A percentile compares a stretch with the other conserved stretches of the same genome.
These are phyloP conservation scores for Kwoniella mangroviensis DNA, from an alignment of 768 basidiomycete genomes.

Conservation along the genomic window DNA sequence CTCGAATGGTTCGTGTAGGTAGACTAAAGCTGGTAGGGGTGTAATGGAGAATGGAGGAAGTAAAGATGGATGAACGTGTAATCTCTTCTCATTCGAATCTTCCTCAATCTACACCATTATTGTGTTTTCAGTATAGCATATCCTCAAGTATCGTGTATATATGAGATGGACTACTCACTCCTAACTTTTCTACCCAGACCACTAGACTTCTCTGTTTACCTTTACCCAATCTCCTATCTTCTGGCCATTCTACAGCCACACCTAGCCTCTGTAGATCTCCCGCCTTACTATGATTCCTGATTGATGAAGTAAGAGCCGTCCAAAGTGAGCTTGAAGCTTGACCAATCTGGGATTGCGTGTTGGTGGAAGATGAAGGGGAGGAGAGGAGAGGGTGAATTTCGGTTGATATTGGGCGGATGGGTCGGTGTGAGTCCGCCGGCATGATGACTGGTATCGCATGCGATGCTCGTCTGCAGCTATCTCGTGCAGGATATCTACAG, in stretches of 20 bases:
- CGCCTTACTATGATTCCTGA: not conserved
- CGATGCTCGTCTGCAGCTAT: not conserved
- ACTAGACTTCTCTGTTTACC: constrained; percentile 30
- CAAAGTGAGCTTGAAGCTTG: constrained; percentile 3
- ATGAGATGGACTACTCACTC: constrained; percentile 6
- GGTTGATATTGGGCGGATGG: constrained; percentile 1
- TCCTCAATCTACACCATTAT: not conserved
- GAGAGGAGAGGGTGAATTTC: constrained; percentile 3
- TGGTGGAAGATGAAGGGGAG: not conserved
- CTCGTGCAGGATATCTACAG: not conserved
- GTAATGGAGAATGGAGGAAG: constrained; percentile 31
- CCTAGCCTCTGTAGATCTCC: not conserved
- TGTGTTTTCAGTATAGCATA: not conserved
- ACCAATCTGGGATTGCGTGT: not conserved
- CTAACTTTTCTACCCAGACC: constrained; percentile 26
- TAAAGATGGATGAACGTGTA: constrained; percentile 36
- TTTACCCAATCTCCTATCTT: constrained; percentile 34
- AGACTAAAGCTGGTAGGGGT: constrained; percentile 20
- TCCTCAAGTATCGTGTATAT: too few relatives aligned
- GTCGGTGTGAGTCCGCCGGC: constrained; percentile 4
- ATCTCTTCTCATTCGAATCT: not conserved
- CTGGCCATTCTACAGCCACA: constrained; percentile 36
- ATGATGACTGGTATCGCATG: not conserved
- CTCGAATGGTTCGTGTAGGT: constrained; percentile 33
- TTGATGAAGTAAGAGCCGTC: not conserved